phyloP scores from a whole-genome alignment of 371 early-diverging fungal genomes.

The Parasitella parasitica region DNA sequence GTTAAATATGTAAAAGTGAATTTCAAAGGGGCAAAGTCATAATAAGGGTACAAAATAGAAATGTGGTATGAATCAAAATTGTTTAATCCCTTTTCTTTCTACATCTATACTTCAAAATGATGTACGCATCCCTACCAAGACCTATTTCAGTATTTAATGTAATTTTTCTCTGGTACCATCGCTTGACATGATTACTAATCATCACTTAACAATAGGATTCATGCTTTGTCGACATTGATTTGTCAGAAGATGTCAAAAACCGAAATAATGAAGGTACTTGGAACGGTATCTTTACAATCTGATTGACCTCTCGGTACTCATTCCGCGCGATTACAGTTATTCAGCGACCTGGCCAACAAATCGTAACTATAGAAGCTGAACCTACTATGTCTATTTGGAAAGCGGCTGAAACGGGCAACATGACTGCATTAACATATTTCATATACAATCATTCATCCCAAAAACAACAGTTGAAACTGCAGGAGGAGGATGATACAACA shows the following conservation, averaged over 20 bases:
- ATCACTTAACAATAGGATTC: slow-evolving; percentile 7
- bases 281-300: not conserved
- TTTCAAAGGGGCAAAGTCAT: not conserved
- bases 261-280: slow-evolving; percentile 16
- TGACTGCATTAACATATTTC: slow-evolving; percentile 12
- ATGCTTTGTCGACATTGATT: slow-evolving; percentile 21
- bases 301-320: not conserved
- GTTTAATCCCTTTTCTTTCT: not conserved
- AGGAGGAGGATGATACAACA: slow-evolving; percentile 8
- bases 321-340: not conserved
- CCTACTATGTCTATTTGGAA: slow-evolving; percentile 26
- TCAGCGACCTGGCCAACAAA: not conserved
- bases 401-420: slow-evolving; percentile 26
- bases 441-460: not conserved
- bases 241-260: slow-evolving; percentile 7
- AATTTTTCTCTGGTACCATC: not conserved
- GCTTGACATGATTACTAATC: not conserved
- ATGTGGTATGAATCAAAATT: not conserved
- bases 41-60: not conserved
- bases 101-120: not conserved
- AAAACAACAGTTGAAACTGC: not conserved
- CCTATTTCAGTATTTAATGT: slow-evolving; percentile 1
- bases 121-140: slow-evolving; percentile 8
- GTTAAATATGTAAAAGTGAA: slow-evolving; percentile 16
- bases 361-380: slow-evolving; percentile 1